Evolutionary conservation across 805 yeast species (phyloP).

Genomic region (Starmerella vaccinii): DNA sequence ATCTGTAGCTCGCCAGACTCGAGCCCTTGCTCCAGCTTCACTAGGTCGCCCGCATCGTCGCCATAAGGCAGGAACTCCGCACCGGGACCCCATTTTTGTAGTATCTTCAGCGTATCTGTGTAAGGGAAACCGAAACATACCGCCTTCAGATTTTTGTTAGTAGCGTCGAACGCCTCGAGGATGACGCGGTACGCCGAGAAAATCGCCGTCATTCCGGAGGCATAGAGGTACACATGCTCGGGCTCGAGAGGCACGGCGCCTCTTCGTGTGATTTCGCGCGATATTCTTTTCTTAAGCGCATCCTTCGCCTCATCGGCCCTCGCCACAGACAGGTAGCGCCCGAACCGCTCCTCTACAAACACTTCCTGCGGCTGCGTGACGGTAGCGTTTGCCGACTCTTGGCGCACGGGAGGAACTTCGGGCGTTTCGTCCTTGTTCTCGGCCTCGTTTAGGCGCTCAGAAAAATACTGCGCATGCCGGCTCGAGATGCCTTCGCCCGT

Average conservation of each 20-base stretch:
- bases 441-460: conserved; percentile 32
- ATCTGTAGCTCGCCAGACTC: conserved; percentile 56
- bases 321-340: conserved; percentile 72
- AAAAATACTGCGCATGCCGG: conserved; percentile 73
- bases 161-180: conserved; percentile 24
- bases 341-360: conserved; percentile 81
- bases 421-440: conserved; percentile 6
- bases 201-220: conserved; percentile 89
- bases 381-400: background rate
- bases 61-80: conserved; percentile 78
- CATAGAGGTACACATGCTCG: conserved; percentile 55
- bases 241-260: conserved; percentile 7
- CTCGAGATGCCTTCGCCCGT: conserved; percentile 95
- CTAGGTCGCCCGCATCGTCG: conserved; percentile 48
- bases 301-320: conserved; percentile 65
- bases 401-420: conserved; percentile 32
- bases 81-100: conserved; percentile 87
- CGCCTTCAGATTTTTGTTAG: conserved; percentile 38
- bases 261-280: conserved; percentile 16
- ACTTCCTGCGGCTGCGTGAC: conserved; percentile 27
- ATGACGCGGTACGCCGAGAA: conserved; percentile 58
- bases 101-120: conserved; percentile 78
- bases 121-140: conserved; percentile 96
- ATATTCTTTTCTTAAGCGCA: conserved; percentile 62
- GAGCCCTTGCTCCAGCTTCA: conserved; percentile 52